These are phyloP conservation scores for Trypanosoma cruzi DNA, from an alignment of 208 protist species.

Conservation along the genomic window DNA sequence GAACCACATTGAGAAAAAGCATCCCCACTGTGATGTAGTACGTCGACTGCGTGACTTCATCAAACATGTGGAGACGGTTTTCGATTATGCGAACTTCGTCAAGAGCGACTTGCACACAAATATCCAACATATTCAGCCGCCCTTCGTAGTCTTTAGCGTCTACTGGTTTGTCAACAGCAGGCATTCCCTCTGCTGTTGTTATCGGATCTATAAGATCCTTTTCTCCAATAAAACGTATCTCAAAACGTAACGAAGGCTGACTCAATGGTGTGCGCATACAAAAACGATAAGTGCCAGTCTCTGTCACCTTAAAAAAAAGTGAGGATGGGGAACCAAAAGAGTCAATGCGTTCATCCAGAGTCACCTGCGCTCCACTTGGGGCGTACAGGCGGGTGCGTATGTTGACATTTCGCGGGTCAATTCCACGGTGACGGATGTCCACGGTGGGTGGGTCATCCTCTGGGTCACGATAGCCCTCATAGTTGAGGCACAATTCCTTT, in stretches of 20 bases:
- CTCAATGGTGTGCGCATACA: conserved; percentile 58
- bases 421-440: conserved; percentile 55
- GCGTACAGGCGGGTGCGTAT: conserved; percentile 53
- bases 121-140: conserved; percentile 58
- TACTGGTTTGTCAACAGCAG: conserved; percentile 71
- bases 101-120: conserved; percentile 54
- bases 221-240: conserved; percentile 60
- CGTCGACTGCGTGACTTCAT: conserved; percentile 45
- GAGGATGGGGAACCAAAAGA: conserved; percentile 46
- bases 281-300: conserved; percentile 67
- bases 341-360: conserved; percentile 33
- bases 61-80: conserved; percentile 55
- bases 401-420: conserved; percentile 54
- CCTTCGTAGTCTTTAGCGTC: conserved; percentile 59
- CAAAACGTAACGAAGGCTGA: conserved; percentile 61
- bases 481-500: conserved; percentile 60
- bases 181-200: conserved; percentile 45
- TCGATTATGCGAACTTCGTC: conserved; percentile 67
- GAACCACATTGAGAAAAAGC: conserved; percentile 53
- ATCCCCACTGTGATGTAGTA: conserved; percentile 53
- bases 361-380: conserved; percentile 39
- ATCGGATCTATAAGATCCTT: conserved; percentile 61
- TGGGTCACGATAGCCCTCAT: conserved; percentile 65
- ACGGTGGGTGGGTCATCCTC: conserved; percentile 62
- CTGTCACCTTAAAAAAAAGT: conserved; percentile 63